Evolutionary conservation across 345 rosid species (phyloP).

Genomic region (Lumnitzera racemosa): DNA sequence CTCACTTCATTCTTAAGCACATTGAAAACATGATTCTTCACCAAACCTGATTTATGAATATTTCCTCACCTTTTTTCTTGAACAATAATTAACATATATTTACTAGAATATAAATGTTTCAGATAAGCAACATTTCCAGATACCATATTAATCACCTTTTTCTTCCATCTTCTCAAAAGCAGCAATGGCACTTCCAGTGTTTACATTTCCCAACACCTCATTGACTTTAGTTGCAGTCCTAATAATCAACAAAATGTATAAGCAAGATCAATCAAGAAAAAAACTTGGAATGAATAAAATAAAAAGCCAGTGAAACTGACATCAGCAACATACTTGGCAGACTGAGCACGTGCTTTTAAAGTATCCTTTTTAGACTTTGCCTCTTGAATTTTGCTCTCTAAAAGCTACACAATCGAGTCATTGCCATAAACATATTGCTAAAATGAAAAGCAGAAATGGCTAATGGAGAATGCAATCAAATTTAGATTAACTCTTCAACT

Average conservation of each 20-base stretch:
- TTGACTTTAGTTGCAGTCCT: constrained; percentile 76
- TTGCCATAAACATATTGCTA: neutral
- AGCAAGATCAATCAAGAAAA: constrained; percentile 3
- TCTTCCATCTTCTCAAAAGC: constrained; percentile 91
- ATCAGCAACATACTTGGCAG: constrained; percentile 53
- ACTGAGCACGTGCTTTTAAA: constrained; percentile 84
- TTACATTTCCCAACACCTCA: constrained; percentile 73
- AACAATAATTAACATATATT: constrained; percentile 1
- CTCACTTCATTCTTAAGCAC: neutral
- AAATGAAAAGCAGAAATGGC: neutral
- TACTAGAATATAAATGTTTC: no score
- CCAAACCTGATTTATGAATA: neutral
- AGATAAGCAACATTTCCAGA: neutral
- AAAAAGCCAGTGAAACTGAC: constrained; percentile 8
- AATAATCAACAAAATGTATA: constrained; percentile 8
- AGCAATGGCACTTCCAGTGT: constrained; percentile 67
- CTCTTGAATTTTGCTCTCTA: constrained; percentile 99
- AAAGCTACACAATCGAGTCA: constrained; percentile 36
- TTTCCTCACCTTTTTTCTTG: neutral
- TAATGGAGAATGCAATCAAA: neutral
- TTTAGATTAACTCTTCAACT: no score
- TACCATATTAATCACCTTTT: constrained; percentile 42
- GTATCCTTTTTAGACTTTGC: constrained; percentile 98
- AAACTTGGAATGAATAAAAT: constrained; percentile 1
- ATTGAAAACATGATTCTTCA: neutral